Evolutionary conservation across 2,329 filamentous ascomycete genomes (phyloP), one percentile per base, ranked within the genome.

Genomic region (Cryphonectria parasitica): DNA sequence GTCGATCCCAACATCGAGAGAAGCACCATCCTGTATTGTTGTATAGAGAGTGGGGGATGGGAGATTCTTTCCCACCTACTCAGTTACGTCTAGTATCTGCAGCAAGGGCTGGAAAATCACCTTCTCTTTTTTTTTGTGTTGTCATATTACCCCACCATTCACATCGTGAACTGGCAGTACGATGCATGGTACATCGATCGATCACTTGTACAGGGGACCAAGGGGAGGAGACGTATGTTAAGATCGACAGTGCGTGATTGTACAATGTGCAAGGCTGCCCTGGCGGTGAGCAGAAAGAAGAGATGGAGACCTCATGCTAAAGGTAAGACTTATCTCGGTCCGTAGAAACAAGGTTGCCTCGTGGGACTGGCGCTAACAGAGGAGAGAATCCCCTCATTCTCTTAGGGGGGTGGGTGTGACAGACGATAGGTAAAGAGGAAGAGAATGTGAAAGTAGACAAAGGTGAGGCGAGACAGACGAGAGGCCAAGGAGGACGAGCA

Each of bases 221-320:
- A 19, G 17, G 1, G 1, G 15, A 22, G 43, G 5, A 8, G 17
- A 1, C n/a, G 19, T 49, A n/a, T 49, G 43, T n/a, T 28, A 45
- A 66, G 64, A 66, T 66, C 17, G 28, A 66, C 62, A 31, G 41
- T 13, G 58, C 58, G 4, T n/a, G 8, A n/a, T 49, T 49, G 19
- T 49, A n/a, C 45, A 49, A 43, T 17, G n/a, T 52, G 41, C 41
- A 49, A 41, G 39, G 34, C 1, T 34, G 25, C 34, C 62, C 11
- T 43, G 43, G 17, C 43, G 43, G 17, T 5, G 43, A 39, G 7
- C 36, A 19, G 43, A 45, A 19, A 45, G 43, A 45, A 15, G 43
- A 45, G 43, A 15, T 4, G 15, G 43, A 19, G 43, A 22, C 43
- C 36, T 43, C 3, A 43, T 31, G 62, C 39, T 31, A 45, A 64